Evolutionary conservation across 805 yeast species (phyloP), one percentile per base, ranked within the genome.

Genomic region (Wickerhamiella siamensis): DNA sequence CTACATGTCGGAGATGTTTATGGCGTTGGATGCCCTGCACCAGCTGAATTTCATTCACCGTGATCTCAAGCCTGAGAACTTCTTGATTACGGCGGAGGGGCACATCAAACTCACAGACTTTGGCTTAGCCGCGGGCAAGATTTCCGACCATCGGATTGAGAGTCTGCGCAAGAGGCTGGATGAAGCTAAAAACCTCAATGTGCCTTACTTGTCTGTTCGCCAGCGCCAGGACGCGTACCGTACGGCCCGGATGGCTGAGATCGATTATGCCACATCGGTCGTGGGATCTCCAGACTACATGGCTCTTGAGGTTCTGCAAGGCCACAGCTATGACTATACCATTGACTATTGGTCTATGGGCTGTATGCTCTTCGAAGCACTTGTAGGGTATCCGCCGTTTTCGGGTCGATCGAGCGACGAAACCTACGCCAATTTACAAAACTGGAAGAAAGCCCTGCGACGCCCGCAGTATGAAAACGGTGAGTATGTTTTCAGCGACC

Each of bases 291-390:
- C 99, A 1, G 99, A 91, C 61, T 91, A 91, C 58, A 91, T 91
- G 99, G 98, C 99, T 1, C 69, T 91, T 39, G 99, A 91, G 61
- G 97, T 91, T 10, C 72, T 91, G 41, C 94, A 84, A 61, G 98
- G 98, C 5, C 81, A 80, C 56, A 76, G 78, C 44, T 91, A 91
- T 60, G 95, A 91, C 58, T 87, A 79, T 59, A 88, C 98, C 14
- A 94, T 93, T 44, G 99, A 91, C 65, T 91, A 91, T 60, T 91
- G 99, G 99, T 87, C 97, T 0, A 67, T 91, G 44, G 99, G 98
- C 4, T 91, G 98, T 63, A 91, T 91, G 79, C 67, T 91, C 32
- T 91, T 88, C 59, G 99, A 91, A 63, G 83, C 95, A 37, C 72
- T 91, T 43, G 91, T 91, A 49, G 97, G 98, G 0, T 91, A 83